Evolutionary conservation across 2,329 filamentous ascomycete species (phyloP), one percentile per base, ranked within the genome.

Genomic region (Aspergillus caelatus): DNA sequence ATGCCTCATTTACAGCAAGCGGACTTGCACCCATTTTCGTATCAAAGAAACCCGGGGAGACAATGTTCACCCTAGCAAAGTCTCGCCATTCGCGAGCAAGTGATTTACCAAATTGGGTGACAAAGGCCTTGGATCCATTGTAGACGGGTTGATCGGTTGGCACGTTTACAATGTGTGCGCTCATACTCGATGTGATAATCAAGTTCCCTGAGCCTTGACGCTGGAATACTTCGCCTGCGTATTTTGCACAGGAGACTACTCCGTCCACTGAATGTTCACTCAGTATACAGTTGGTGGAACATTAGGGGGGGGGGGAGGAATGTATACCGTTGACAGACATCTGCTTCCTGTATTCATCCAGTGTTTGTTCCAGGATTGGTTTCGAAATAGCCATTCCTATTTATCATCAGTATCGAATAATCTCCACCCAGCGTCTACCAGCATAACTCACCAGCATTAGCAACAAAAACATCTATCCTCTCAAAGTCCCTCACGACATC

Each of bases 261-360:
- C 81, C 81, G 65, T 86, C 84, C 14, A 85, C 78, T 75, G 19
- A 6, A 7, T n/a, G 9, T 79, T 57, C 70, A 83, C 83, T 36
- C 0, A 16, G 34, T 36, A 3, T 3, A 16, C 8, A 36, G 34
- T n/a, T n/a, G n/a, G n/a, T n/a, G n/a, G n/a, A n/a, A n/a, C n/a
- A n/a, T n/a, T n/a, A n/a, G n/a, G n/a, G n/a, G n/a, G n/a, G n/a
- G n/a, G n/a, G n/a, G n/a, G n/a, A n/a, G n/a, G n/a, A n/a, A n/a
- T n/a, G n/a, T n/a, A n/a, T n/a, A 84, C 83, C 81, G 59, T 87
- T 87, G 1, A 87, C 84, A 6, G 82, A 80, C 76, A 86, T 83
- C 63, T 85, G 82, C 62, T 79, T 78, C 39, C 72, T 74, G 67
- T 85, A 87, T 65, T 86, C 83, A 3, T 84, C 80, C 0, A 86